A percentile compares a stretch with the other conserved stretches of the same genome.
Evolutionary conservation across 1,139 yeast species (phyloP).

Genomic region (Taphrina deformans): DNA sequence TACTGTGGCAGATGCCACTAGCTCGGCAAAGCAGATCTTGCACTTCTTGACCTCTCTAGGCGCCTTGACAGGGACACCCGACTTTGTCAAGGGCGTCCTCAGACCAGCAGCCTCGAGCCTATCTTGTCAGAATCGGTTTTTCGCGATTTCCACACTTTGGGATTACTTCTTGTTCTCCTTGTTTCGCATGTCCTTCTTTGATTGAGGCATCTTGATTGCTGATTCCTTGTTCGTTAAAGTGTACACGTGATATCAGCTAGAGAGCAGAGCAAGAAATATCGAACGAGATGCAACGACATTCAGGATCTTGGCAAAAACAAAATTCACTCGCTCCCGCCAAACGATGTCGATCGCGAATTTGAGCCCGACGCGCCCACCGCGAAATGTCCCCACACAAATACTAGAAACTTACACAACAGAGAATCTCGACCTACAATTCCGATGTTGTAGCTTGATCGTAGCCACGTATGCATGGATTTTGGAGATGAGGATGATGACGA

Average conservation of each 20-base stretch:
- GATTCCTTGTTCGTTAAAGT: too few species aligned
- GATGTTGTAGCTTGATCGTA: neutral
- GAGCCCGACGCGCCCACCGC: neutral
- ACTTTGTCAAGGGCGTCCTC: conserved; percentile 23
- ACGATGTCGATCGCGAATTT: conserved; percentile 3
- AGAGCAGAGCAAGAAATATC: too few species aligned
- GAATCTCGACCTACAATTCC: neutral
- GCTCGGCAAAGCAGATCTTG: conserved; percentile 25
- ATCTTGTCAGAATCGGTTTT: neutral
- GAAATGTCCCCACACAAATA: neutral
- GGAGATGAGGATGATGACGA: conserved; percentile 28
- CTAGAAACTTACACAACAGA: too few species aligned
- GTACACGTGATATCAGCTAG: too few species aligned
- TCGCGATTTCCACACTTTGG: neutral
- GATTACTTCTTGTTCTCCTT: conserved; percentile 6
- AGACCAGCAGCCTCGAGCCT: conserved; percentile 30
- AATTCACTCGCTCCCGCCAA: neutral
- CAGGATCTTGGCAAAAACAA: neutral
- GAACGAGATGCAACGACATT: neutral
- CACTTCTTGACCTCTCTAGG: conserved; percentile 31
- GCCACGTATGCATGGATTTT: conserved; percentile 20
- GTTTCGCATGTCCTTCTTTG: conserved; percentile 32
- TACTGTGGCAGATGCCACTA: conserved; percentile 23
- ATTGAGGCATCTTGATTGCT: conserved; percentile 31
- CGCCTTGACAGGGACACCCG: conserved; percentile 32